Evolutionary conservation across 2,329 filamentous ascomycete species (phyloP), one percentile per base, ranked within the genome.

Genomic region (Colletotrichum zoysiae): DNA sequence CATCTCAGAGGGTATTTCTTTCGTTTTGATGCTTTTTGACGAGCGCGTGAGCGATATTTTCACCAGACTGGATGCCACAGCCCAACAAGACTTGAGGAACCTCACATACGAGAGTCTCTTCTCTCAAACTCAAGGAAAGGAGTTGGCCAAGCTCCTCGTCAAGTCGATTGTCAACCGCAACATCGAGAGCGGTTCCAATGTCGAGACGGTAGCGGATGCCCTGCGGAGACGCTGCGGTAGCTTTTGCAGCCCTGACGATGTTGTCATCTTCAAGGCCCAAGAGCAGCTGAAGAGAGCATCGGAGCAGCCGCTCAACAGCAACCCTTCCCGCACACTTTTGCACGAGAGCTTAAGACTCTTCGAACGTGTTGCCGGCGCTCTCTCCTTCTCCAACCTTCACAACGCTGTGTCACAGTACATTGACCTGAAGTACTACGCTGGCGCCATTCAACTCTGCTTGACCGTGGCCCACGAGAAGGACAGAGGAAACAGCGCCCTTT

Each of bases 91-190:
- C 71, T 90, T 97, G 64, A 88, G 89, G 70, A 88, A 91, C 46
- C 87, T 99, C 65, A 98, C 94, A 0, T 99, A 94, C 78, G 94
- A 98, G 80, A 89, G 90, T 57, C 89, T 99, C 0, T 98, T 99
- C 80, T 93, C 94, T 5, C 90, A 92, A 53, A 82, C 87, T 7
- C 87, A 90, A 23, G 96, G 96, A 42, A 94, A 94, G 76, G 94
- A 97, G 14, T 88, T 98, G 33, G 97, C 95, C 3, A 98, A 97
- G 81, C 89, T 97, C 67, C 86, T 99, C 1, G 96, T 99, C 68
- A 99, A 98, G 81, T 95, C 95, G 0, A 98, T 99, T 78, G 96
- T 99, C 66, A 98, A 98, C 81, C 91, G 95, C 77, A 99, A 97
- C 80, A 99, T 99, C 76, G 93, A 95, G 70, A 97, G 94, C 78